Percentiles rank a stretch among this genome's conserved stretches.
Conservation (phyloP, 208 protist genomes). For the Polymyxa betae region DNA sequence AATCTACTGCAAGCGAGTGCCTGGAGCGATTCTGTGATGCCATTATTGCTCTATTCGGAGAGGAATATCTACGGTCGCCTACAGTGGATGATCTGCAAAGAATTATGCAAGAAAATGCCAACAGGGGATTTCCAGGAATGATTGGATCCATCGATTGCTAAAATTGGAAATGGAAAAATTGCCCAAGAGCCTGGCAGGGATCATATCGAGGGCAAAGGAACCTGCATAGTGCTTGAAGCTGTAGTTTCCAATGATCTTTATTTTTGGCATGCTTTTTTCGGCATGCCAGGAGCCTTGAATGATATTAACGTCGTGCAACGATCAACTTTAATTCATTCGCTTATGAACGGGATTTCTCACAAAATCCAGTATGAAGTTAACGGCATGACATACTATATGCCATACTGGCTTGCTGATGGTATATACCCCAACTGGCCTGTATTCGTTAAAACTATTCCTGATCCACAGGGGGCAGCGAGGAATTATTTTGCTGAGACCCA, state of each 20-base stretch:
- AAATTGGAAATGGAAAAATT: slow-evolving; percentile 22
- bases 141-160: slow-evolving; percentile 4
- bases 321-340: neutral
- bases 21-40: neutral
- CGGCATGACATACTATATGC: no score
- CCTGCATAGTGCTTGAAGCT: neutral
- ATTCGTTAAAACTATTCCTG: no score
- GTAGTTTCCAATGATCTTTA: neutral
- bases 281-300: slow-evolving; percentile 34
- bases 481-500: neutral
- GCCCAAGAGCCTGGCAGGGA: neutral
- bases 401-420: no score
- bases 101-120: neutral
- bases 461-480: no score
- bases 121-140: neutral
- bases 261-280: slow-evolving; percentile 25
- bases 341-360: neutral
- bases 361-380: no score
- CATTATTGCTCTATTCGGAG: neutral
- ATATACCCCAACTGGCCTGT: no score
- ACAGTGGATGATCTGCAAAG: neutral
- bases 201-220: neutral
- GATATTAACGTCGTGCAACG: slow-evolving; percentile 41
- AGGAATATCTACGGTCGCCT: neutral
- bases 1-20: neutral